A percentile compares a stretch with the other conserved stretches of the same genome.
Evolutionary conservation across 768 basidiomycete genomes (phyloP).

Genomic region (Tubosaeta sp.): DNA sequence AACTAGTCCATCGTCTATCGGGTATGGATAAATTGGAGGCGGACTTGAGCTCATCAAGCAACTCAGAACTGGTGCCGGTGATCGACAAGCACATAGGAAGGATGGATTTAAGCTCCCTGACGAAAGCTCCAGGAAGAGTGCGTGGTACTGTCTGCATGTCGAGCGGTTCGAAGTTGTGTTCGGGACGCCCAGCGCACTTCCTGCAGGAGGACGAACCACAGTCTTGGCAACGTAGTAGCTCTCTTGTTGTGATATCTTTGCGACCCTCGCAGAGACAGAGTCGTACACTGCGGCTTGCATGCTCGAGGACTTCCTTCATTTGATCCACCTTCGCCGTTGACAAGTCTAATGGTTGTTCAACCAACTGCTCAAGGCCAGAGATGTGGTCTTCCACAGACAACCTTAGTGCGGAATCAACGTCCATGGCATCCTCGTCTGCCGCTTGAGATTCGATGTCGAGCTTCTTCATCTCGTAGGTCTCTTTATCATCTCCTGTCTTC

Average conservation of each 20-base stretch:
- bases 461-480: slow-evolving; percentile 66
- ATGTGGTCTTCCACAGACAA: slow-evolving; percentile 47
- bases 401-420: slow-evolving; percentile 39
- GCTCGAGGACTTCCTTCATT: slow-evolving; percentile 52
- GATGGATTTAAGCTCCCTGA: slow-evolving; percentile 68
- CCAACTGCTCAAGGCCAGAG: slow-evolving; percentile 67
- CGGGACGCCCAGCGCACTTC: slow-evolving; percentile 86
- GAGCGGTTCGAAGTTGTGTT: slow-evolving; percentile 67
- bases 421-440: slow-evolving; percentile 41
- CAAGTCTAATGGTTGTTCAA: slow-evolving; percentile 63
- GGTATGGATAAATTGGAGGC: slow-evolving; percentile 41
- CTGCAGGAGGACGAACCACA: slow-evolving; percentile 79
- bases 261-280: slow-evolving; percentile 92
- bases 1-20: slow-evolving; percentile 58
- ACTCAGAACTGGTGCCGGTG: slow-evolving; percentile 41
- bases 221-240: slow-evolving; percentile 65
- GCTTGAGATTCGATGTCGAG: slow-evolving; percentile 29
- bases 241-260: slow-evolving; percentile 63
- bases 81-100: slow-evolving; percentile 85
- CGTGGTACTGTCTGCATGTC: slow-evolving; percentile 52
- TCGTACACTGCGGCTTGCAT: slow-evolving; percentile 68
- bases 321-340: slow-evolving; percentile 46
- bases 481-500: slow-evolving; percentile 57
- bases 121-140: slow-evolving; percentile 68
- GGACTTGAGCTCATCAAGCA: slow-evolving; percentile 50